Conservation (phyloP, 2,329 filamentous ascomycete genomes). For the Ascochyta fabae region DNA sequence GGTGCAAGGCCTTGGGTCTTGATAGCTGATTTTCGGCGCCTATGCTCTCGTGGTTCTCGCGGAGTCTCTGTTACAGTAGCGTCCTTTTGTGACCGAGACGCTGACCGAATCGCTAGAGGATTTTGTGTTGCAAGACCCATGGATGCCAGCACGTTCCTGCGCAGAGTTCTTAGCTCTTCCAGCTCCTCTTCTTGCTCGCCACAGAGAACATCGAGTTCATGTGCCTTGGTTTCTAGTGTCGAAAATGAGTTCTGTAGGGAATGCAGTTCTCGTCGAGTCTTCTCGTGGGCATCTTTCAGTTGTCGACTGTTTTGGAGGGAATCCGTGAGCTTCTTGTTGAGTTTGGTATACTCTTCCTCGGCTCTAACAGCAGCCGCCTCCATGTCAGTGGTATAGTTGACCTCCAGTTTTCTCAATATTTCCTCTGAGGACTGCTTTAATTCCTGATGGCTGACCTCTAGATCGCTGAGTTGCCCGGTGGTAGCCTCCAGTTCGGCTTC, state of each 20-base stretch:
- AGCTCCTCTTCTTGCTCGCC: constrained; percentile 41
- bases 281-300: constrained; percentile 20
- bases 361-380: constrained; percentile 22
- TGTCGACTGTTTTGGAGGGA: constrained; percentile 11
- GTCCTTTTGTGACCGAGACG: constrained; percentile 22
- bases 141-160: constrained; percentile 34
- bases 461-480: constrained; percentile 21
- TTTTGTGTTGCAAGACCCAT: constrained; percentile 30
- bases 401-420: constrained; percentile 22
- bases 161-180: constrained; percentile 32
- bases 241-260: constrained; percentile 24
- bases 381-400: constrained; percentile 25
- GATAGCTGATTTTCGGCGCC: constrained; percentile 32
- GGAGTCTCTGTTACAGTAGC: constrained; percentile 16
- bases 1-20: constrained; percentile 15
- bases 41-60: constrained; percentile 25
- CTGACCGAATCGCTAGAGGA: constrained; percentile 14
- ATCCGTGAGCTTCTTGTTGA: constrained; percentile 29
- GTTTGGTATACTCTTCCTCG: constrained; percentile 18
- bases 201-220: constrained; percentile 36
- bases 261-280: constrained; percentile 24
- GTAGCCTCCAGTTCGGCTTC: constrained; percentile 26
- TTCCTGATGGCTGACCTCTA: constrained; percentile 29
- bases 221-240: constrained; percentile 27
- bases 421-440: constrained; percentile 28